A percentile compares a stretch with the other conserved stretches of the same genome.
phyloP scores from a whole-genome alignment of 202 grass and related monocot species.

The Dendrocalamus latiflorus region DNA sequence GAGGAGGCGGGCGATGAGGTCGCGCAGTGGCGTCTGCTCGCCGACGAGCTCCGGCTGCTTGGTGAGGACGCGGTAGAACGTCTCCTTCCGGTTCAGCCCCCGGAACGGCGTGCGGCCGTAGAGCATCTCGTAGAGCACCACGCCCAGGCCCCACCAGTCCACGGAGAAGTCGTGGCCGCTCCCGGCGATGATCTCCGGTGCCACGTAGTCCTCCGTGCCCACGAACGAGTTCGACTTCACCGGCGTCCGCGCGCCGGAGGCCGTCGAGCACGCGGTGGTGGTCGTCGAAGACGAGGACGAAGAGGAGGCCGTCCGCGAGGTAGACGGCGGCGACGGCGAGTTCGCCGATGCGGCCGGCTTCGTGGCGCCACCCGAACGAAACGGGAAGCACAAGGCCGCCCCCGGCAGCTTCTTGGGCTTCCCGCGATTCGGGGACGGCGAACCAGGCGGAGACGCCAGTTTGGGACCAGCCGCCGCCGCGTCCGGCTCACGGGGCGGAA shows the following conservation, averaged over 20 bases:
- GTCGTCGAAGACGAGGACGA: slow-evolving; percentile 35
- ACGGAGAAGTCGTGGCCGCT: slow-evolving; percentile 87
- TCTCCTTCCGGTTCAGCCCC: slow-evolving; percentile 92
- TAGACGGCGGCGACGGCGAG: slow-evolving; percentile 43
- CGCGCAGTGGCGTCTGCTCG: slow-evolving; percentile 69
- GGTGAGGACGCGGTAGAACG: slow-evolving; percentile 85
- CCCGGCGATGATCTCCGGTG: slow-evolving; percentile 93
- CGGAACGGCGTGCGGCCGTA: slow-evolving; percentile 94
- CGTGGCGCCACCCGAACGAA: slow-evolving; percentile 30
- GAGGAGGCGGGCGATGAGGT: slow-evolving; percentile 70
- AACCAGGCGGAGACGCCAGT: not conserved
- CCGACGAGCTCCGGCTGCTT: slow-evolving; percentile 84
- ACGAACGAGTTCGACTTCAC: slow-evolving; percentile 95
- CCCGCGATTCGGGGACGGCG: not conserved
- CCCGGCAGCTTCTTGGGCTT: slow-evolving; percentile 17
- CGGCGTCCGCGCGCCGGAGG: slow-evolving; percentile 15
- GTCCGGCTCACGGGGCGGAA: slow-evolving; percentile 24
- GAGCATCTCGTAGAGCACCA: slow-evolving; percentile 96
- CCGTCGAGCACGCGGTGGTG: slow-evolving; percentile 16
- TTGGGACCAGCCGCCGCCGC: not conserved
- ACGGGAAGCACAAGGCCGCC: slow-evolving; percentile 48
- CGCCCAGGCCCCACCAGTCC: slow-evolving; percentile 90
- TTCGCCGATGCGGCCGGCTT: slow-evolving; percentile 21
- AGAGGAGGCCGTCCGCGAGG: slow-evolving; percentile 45
- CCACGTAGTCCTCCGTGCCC: slow-evolving; percentile 98